Base-by-base conservation (phyloP, 116 monocot genomes). In the Trichopus zeylanicus region DNA sequence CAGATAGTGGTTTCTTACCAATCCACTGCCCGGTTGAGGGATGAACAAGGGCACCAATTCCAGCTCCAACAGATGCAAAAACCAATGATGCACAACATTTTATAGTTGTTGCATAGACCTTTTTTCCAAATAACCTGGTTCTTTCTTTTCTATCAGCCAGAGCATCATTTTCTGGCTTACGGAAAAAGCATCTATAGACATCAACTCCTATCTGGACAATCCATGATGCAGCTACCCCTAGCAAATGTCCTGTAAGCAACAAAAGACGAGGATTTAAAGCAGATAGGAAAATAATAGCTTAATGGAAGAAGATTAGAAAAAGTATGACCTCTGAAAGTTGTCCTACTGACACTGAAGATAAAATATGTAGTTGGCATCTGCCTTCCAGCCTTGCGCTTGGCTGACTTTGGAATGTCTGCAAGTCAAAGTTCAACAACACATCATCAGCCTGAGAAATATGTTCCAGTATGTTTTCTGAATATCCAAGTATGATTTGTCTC, bases 51-150 rank as follows among this genome's bases (percentile, higher is more conserved):
- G 85, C 82, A 63, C 87, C 77, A 46, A 91, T 62, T 23, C 98
- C 98, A 20, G 76, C 98, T 69, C 91, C 91, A 69, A 91, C 53
- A 0, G 98, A 98, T 49, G 91, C 98, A 73, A 87, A 98, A 65
- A 80, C 64, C 58, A 98, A 75, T 59, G 97, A 91, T 23, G 82
- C 67, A 33, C 72, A 64, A 25, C 91, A 78, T 53, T 74, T 79
- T 20, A 91, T 13, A 46, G 80, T 91, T 59, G 73, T 64, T 2
- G 64, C 60, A 48, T 75, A 71, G 6, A 85, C 33, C 59, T 76
- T 84, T 59, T 68, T 98, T 30, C 62, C 49, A 54, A 87, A 65
- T 33, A 77, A 35, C 20, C 51, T 72, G 27, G 82, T 15, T 51
- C 74, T 85, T 58, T 79, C 68, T 19, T 20, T 29, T n/a, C 32